These are phyloP conservation scores for Suhomyces bribrorum DNA, from an alignment of 1,139 yeast species.

Conservation along the genomic window DNA sequence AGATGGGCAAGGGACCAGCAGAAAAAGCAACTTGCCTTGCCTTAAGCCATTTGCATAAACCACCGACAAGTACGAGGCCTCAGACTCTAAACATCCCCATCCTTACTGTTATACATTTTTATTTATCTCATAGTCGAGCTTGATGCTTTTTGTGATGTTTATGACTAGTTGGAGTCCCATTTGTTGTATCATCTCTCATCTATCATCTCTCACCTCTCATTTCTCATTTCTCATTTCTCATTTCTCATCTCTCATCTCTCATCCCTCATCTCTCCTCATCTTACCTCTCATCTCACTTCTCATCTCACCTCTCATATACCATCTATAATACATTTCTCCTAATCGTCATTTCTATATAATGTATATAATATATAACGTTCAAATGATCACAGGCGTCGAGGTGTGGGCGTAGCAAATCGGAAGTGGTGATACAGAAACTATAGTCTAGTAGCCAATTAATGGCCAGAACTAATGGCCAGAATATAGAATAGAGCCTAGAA, in stretches of 20 bases:
- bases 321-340: constrained; percentile 3
- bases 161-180: no score
- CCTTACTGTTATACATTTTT: no score
- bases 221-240: constrained; percentile 5
- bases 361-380: constrained; percentile 12
- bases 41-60: no score
- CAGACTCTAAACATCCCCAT: no score
- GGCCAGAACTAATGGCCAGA: no score
- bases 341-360: constrained; percentile 2
- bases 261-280: constrained; percentile 5
- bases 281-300: constrained; percentile 3
- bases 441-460: no score
- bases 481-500: no score
- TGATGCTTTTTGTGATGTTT: no score
- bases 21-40: constrained; percentile 46
- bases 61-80: no score
- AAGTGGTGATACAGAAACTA: not conserved
- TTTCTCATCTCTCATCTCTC: constrained; percentile 13
- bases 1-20: constrained; percentile 96
- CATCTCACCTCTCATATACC: constrained; percentile 1
- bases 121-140: no score
- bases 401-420: no score
- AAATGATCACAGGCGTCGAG: constrained; percentile 9
- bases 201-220: constrained; percentile 7
- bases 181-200: constrained; percentile 1